phyloP scores from a whole-genome alignment of 106 monocot species.

The Cymbidium sinense region DNA sequence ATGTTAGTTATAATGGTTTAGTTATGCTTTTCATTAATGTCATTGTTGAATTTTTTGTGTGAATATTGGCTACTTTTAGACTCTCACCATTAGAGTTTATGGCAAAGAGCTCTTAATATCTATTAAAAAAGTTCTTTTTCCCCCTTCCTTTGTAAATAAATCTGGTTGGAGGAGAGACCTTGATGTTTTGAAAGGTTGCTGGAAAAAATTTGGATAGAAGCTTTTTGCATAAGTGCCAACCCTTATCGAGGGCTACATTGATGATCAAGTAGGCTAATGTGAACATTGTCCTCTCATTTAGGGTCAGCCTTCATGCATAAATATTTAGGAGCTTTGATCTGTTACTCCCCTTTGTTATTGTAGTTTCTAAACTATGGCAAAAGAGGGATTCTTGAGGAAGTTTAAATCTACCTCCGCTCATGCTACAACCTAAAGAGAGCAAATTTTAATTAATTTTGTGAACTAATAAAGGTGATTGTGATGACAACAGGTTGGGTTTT shows the following conservation, averaged over 20 bases:
- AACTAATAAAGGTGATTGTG: neutral
- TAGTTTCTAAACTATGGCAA: neutral
- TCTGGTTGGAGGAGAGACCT: no score
- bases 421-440: neutral
- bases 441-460: neutral
- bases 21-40: neutral
- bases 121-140: neutral
- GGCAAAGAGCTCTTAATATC: neutral
- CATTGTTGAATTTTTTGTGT: neutral
- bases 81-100: neutral
- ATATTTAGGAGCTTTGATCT: neutral
- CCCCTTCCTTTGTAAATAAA: no score
- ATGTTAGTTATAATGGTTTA: neutral
- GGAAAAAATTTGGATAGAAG: neutral
- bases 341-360: neutral
- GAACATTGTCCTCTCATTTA: neutral
- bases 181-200: no score
- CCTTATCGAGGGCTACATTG: neutral
- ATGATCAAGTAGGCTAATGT: neutral
- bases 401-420: neutral
- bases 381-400: neutral
- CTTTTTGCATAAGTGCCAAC: no score
- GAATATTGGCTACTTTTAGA: neutral
- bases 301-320: neutral
- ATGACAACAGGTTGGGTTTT: neutral